Base-by-base conservation (phyloP, 495 filamentous ascomycete species). In the Annulohypoxylon maeteangense region DNA sequence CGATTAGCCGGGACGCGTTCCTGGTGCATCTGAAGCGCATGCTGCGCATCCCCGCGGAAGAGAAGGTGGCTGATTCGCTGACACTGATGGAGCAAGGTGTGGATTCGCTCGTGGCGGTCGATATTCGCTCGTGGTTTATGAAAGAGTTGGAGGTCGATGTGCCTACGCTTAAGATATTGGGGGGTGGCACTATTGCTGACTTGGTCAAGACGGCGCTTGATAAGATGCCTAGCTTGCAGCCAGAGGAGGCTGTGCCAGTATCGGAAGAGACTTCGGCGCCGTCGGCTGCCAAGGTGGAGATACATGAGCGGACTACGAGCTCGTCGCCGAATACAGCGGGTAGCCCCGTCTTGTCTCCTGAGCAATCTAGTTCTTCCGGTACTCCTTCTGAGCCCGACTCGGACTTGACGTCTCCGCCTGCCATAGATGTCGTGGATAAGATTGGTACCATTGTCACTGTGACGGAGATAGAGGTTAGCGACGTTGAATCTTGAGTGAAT, bases 41-140 rank as follows among this genome's bases (percentile, higher is more conserved):
- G 53, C 53, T 36, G n/a, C 32, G 32, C 31, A 56, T 56, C 14
- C 53, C 32, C 27, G 29, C 36, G 53, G 53, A 56, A 56, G 53
- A 36, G 18, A 36, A 56, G 29, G 53, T 36, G 8, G 32, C 29
- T 5, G 31, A 36, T 18, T 56, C 29, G 53, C 32, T 71, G 80
- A 5, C 47, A 2, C 47, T 50, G 22, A 50, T 50, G 47, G 47
- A 50, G 47, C 47, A 50, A 23, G 83, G 82, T 0, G 76, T 83
- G 0, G 83, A 85, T 62, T 84, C 81, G 3, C 70, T 85, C 2
- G 75, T 82, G 0, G 82, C 83, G 0, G 79, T 84, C 1, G 79
- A 81, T 20, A 59, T 82, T 1, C 77, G 82, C 0, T 63, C 72
- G 3, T 85, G 82, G 81, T 75, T 82, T 42, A 75, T 72, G 42